Evolutionary conservation across 2,329 filamentous ascomycete genomes (phyloP).

Genomic region (Emmonsiellopsis sp.): DNA sequence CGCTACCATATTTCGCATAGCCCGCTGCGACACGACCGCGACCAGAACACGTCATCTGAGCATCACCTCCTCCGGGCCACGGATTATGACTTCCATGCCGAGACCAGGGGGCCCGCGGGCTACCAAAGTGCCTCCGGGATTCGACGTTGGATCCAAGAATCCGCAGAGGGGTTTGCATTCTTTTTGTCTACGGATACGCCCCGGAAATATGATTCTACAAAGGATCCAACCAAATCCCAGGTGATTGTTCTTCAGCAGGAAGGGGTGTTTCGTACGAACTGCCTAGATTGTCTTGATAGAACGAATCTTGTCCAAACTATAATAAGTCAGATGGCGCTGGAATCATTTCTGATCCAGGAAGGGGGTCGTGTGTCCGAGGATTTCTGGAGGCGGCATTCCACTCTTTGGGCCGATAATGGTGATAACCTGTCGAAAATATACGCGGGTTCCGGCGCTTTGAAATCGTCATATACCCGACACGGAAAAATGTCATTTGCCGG

Average conservation of each 20-base stretch:
- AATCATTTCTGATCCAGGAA: constrained; percentile 69
- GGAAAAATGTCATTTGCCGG: constrained; percentile 95
- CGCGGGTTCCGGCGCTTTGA: constrained; percentile 88
- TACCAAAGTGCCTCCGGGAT: constrained; percentile 90
- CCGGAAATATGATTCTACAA: constrained; percentile 30
- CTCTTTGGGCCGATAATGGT: constrained; percentile 93
- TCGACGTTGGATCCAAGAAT: constrained; percentile 64
- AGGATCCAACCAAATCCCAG: constrained; percentile 29
- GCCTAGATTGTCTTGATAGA: constrained; percentile 87
- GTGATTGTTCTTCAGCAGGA: constrained; percentile 80
- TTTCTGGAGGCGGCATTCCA: constrained; percentile 87
- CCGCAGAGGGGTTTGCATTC: constrained; percentile 84
- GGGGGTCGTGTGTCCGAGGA: constrained; percentile 62
- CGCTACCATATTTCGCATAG: constrained; percentile 67
- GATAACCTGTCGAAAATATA: constrained; percentile 93
- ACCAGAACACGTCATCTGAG: constrained; percentile 48
- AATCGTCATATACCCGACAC: constrained; percentile 86
- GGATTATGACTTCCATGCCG: constrained; percentile 93
- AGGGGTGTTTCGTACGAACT: constrained; percentile 93
- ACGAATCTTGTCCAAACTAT: constrained; percentile 96
- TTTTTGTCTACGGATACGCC: constrained; percentile 69
- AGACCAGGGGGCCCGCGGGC: constrained; percentile 75
- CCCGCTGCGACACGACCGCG: constrained; percentile 52
- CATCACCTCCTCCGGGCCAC: constrained; percentile 71
- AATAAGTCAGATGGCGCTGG: constrained; percentile 86